A percentile compares a stretch with the other conserved stretches of the same genome.
phyloP scores from a whole-genome alignment of 108 stramenopile species.

The Nitzschia inconspicua region DNA sequence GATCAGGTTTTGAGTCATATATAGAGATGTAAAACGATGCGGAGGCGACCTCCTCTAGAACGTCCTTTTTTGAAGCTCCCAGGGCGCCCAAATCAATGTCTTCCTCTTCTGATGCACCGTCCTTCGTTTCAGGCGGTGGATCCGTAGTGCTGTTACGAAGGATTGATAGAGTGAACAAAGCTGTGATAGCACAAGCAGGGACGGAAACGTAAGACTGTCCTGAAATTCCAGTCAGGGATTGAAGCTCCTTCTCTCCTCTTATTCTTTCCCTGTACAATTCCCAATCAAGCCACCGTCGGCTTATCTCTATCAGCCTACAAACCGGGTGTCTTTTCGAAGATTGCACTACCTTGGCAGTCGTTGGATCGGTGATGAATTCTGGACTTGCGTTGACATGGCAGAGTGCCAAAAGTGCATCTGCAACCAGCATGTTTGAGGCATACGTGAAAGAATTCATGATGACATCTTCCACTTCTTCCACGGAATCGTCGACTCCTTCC shows the following conservation, averaged over 20 bases:
- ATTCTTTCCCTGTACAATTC: slow-evolving; percentile 71
- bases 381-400: slow-evolving; percentile 74
- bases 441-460: slow-evolving; percentile 50
- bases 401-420: slow-evolving; percentile 76
- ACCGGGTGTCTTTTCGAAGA: slow-evolving; percentile 70
- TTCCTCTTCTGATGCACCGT: slow-evolving; percentile 9
- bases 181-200: slow-evolving; percentile 76
- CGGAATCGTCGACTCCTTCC: slow-evolving; percentile 22
- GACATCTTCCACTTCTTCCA: slow-evolving; percentile 39
- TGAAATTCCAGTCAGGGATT: slow-evolving; percentile 49
- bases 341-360: slow-evolving; percentile 58
- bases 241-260: slow-evolving; percentile 32
- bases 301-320: slow-evolving; percentile 52
- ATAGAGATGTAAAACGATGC: slow-evolving; percentile 70
- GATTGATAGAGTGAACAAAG: slow-evolving; percentile 71
- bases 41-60: slow-evolving; percentile 31
- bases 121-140: slow-evolving; percentile 16
- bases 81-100: not conserved
- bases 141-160: slow-evolving; percentile 68
- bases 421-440: slow-evolving; percentile 62
- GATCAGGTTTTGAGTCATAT: slow-evolving; percentile 47
- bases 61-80: slow-evolving; percentile 3
- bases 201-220: slow-evolving; percentile 54
- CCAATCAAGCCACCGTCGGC: slow-evolving; percentile 81
- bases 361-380: slow-evolving; percentile 62